Base-by-base conservation (phyloP, 2,329 filamentous ascomycete genomes). In the Metarhizium album region DNA sequence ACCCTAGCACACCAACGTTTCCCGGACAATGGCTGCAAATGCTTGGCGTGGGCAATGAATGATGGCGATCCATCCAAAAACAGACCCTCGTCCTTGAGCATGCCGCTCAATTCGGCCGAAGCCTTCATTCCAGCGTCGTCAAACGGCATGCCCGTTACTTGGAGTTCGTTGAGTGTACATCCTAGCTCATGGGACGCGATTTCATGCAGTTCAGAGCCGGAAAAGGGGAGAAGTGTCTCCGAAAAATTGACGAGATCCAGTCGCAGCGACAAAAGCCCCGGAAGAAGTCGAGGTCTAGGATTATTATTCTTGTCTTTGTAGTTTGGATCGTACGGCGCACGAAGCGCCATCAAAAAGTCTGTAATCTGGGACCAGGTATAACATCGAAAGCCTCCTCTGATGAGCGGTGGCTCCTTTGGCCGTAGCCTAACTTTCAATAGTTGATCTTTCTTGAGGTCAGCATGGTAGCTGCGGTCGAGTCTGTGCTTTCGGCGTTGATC, bases 241-340 rank as follows among this genome's bases (percentile, higher is more conserved):
- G 70, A 69, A 45, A 79, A 80, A 55, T 79, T 79, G 57, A 79
- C 74, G 18, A 79, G 68, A 53, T 80, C 76, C 33, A 80, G 68
- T 35, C 76, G 72, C 40, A 79, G 61, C 18, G 66, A 67, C 24
- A 68, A 63, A 3, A 80, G 65, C 16, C 64, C 69, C 1, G 76
- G 76, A 0, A 79, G 58, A 11, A 79, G 68, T 35, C 70, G 66
- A 18, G 72, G 73, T 14, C 65, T 56, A 9, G 64, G 62, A 11
- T 59, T 61, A 11, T 59, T 61, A 45, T 60, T 62, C 55, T 64
- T 69, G 58, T 62, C 58, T 43, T 65, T 63, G 52, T 58, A 59
- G 27, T 59, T 54, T 5, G 74, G 73, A 50, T 75, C 70, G 57
- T 68, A 74, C 1, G 76, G 76, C 2, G 76, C 70, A n/a, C 74